A percentile compares a stretch with the other conserved stretches of the same genome.
Evolutionary conservation across 305 asterid genomes (phyloP).

Genomic region (Fraxinus sp.): DNA sequence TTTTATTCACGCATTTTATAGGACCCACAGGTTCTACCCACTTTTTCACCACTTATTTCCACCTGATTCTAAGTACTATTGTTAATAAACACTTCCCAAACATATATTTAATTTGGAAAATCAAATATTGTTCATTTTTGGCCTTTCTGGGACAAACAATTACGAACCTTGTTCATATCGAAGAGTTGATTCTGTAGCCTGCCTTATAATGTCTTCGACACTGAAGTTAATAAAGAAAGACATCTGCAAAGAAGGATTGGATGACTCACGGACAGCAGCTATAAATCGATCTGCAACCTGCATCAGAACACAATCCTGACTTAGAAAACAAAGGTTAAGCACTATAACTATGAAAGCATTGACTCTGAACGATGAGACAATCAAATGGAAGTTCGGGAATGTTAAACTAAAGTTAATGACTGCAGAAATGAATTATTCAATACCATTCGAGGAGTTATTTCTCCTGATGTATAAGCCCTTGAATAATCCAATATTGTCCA

Average conservation of each 20-base stretch:
- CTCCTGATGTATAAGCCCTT: conserved; percentile 51
- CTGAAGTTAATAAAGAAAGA: conserved; percentile 63
- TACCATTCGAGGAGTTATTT: conserved; percentile 67
- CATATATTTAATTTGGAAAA: not conserved
- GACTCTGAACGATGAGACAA: not conserved
- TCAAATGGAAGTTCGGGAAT: not conserved
- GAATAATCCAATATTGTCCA: conserved; percentile 78
- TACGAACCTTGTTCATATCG: conserved; percentile 61
- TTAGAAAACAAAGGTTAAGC: not conserved
- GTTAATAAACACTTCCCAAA: not conserved
- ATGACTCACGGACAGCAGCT: conserved; percentile 52
- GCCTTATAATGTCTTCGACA: conserved; percentile 60
- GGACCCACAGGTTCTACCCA: not conserved
- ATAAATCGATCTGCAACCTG: conserved; percentile 70
- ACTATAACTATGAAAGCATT: not conserved
- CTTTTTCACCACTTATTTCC: not conserved
- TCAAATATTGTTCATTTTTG: not conserved
- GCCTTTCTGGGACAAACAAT: not conserved
- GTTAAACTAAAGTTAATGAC: not conserved
- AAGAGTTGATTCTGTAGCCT: conserved; percentile 68
- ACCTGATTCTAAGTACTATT: not conserved
- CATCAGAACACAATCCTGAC: not conserved
- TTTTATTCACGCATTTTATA: not conserved
- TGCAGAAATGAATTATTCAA: not conserved
- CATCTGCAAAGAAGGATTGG: conserved; percentile 48